Conservation (phyloP, 371 early-diverging fungal genomes). For the Rhizopus microsporus region DNA sequence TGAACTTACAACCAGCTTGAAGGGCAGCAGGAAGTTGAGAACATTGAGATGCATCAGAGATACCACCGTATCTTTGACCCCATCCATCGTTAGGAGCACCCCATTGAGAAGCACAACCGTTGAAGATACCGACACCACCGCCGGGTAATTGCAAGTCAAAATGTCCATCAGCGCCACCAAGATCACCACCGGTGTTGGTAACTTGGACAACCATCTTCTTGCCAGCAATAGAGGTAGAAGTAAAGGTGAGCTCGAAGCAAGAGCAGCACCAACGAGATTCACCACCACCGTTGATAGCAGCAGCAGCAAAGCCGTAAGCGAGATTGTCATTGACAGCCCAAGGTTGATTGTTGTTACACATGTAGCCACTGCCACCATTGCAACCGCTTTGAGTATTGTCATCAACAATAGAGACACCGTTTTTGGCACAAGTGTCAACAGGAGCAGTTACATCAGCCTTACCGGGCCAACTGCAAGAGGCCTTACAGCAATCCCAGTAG, state of each 20-base stretch:
- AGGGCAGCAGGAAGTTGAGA: constrained; percentile 34
- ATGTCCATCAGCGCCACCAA: constrained; percentile 26
- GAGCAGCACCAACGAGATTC: constrained; percentile 46
- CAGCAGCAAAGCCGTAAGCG: constrained; percentile 52
- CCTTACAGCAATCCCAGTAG: constrained; percentile 57
- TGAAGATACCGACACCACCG: constrained; percentile 51
- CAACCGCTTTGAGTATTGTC: constrained; percentile 39
- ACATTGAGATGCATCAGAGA: constrained; percentile 31
- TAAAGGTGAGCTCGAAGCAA: constrained; percentile 49
- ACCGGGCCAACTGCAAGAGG: constrained; percentile 47
- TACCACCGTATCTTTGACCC: constrained; percentile 48
- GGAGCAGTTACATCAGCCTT: constrained; percentile 38
- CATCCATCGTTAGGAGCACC: constrained; percentile 35
- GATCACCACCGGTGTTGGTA: constrained; percentile 51
- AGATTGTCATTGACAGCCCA: constrained; percentile 41
- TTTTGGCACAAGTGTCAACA: constrained; percentile 33
- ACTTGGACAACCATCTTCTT: constrained; percentile 52
- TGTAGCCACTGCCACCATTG: constrained; percentile 38
- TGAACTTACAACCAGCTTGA: constrained; percentile 45
- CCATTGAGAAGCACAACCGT: constrained; percentile 46
- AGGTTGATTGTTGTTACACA: constrained; percentile 51
- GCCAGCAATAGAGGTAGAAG: constrained; percentile 34
- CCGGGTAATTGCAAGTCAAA: constrained; percentile 54
- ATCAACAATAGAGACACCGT: constrained; percentile 33
- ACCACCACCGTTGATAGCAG: constrained; percentile 29